Conservation (phyloP, 192 early-diverging fungal genomes). For the Mortierella alpina region DNA sequence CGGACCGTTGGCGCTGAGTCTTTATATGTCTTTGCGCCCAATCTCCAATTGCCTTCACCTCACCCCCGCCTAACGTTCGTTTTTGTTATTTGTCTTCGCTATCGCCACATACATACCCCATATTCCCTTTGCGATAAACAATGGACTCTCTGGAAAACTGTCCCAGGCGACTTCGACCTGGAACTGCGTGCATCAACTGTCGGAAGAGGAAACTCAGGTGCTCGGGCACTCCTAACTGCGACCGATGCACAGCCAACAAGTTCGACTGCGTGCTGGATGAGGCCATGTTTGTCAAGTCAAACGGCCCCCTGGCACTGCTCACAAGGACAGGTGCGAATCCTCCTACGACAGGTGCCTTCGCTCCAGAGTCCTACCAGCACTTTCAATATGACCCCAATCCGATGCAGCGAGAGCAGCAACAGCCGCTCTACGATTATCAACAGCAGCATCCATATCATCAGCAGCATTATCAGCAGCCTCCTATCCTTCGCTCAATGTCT, state of each 20-base stretch:
- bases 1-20: too few relatives aligned
- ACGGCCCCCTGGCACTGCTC: constrained; percentile 7
- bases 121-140: too few relatives aligned
- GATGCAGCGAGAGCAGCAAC: constrained; percentile 1
- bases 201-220: constrained; percentile 48
- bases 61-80: too few relatives aligned
- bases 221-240: constrained; percentile 45
- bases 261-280: constrained; percentile 51
- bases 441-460: constrained; percentile 3
- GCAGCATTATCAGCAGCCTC: too few relatives aligned
- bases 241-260: constrained; percentile 35
- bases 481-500: too few relatives aligned
- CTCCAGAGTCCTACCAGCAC: constrained; percentile 1
- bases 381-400: background rate
- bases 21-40: too few relatives aligned
- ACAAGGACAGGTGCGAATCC: constrained; percentile 11
- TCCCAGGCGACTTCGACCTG: constrained; percentile 47
- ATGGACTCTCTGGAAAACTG: background rate
- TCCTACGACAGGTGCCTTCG: background rate
- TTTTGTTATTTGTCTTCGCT: too few relatives aligned
- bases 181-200: constrained; percentile 50
- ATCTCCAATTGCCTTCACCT: too few relatives aligned
- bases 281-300: constrained; percentile 49
- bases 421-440: background rate
- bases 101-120: too few relatives aligned